phyloP scores from a whole-genome alignment of 2,329 filamentous ascomycete genomes.

The Hortaea werneckii region DNA sequence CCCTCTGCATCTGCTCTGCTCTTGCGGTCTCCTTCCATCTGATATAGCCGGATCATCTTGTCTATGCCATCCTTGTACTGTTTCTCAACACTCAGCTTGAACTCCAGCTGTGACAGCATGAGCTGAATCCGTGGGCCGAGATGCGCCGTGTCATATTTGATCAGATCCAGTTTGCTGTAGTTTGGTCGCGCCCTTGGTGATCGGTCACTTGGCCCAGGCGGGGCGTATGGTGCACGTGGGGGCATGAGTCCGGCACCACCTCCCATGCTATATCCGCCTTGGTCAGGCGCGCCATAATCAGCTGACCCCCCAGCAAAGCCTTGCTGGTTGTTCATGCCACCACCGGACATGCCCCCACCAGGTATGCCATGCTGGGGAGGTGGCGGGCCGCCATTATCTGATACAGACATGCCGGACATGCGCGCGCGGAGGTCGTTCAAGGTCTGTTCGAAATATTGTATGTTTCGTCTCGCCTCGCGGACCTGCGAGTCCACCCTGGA shows the following conservation, averaged over 20 bases:
- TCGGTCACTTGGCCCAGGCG: constrained; percentile 56
- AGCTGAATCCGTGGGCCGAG: constrained; percentile 95
- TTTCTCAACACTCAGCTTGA: constrained; percentile 97
- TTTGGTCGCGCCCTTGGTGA: constrained; percentile 72
- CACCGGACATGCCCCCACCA: constrained; percentile 37
- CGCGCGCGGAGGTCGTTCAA: constrained; percentile 81
- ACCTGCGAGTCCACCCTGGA: constrained; percentile 89
- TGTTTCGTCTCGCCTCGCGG: constrained; percentile 83
- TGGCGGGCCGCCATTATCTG: constrained; percentile 34
- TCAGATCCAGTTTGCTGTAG: constrained; percentile 93
- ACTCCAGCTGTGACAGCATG: constrained; percentile 97
- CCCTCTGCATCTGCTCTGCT: constrained; percentile 88
- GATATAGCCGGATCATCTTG: constrained; percentile 97
- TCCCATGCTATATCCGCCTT: constrained; percentile 48
- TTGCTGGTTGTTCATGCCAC: constrained; percentile 33
- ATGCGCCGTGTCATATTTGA: constrained; percentile 95
- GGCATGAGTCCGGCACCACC: constrained; percentile 68
- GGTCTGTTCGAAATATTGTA: constrained; percentile 90
- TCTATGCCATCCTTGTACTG: constrained; percentile 98
- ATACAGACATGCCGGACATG: constrained; percentile 57
- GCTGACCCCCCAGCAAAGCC: constrained; percentile 46
- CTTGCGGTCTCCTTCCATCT: constrained; percentile 94
- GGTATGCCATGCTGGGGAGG: constrained; percentile 21
- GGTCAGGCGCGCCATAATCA: constrained; percentile 51
- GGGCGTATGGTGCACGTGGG: constrained; percentile 66